A percentile compares a stretch with the other conserved stretches of the same genome.
These are phyloP conservation scores for Excoecaria cochinchinensis DNA, from an alignment of 345 rosid species.

Conservation along the genomic window DNA sequence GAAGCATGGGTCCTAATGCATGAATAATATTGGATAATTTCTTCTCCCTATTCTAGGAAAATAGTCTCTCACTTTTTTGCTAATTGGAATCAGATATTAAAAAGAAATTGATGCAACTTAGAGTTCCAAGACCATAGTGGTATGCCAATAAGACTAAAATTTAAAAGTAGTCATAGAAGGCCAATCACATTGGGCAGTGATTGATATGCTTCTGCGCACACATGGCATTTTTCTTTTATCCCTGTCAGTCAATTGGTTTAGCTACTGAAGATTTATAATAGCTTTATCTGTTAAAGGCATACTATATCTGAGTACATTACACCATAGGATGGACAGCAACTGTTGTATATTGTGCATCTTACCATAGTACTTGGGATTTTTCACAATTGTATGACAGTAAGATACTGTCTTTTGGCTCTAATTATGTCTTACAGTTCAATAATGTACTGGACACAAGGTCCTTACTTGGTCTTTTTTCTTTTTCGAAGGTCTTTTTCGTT, in stretches of 20 bases:
- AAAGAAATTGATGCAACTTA: not conserved
- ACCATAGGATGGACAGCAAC: not conserved
- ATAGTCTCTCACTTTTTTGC: not conserved
- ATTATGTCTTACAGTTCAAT: not conserved
- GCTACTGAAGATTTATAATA: not conserved
- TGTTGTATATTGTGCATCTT: slow-evolving; percentile 1
- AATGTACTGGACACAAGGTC: not conserved
- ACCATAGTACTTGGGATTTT: not conserved
- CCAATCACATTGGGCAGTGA: not conserved
- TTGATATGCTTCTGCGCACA: not conserved
- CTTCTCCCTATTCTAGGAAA: not conserved
- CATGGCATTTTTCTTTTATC: not conserved
- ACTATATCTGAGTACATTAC: not conserved
- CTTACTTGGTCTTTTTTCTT: not conserved
- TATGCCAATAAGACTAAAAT: not conserved
- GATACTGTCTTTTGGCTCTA: no score
- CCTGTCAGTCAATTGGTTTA: not conserved
- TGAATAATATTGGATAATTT: not conserved
- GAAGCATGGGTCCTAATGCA: not conserved
- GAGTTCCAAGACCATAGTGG: not conserved
- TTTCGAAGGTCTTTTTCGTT: not conserved
- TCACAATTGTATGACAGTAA: not conserved
- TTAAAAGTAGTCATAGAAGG: not conserved
- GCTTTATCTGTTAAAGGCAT: not conserved
- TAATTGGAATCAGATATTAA: not conserved